Conservation (phyloP, 495 filamentous ascomycete species). For the Hyaloscypha finlandica region DNA sequence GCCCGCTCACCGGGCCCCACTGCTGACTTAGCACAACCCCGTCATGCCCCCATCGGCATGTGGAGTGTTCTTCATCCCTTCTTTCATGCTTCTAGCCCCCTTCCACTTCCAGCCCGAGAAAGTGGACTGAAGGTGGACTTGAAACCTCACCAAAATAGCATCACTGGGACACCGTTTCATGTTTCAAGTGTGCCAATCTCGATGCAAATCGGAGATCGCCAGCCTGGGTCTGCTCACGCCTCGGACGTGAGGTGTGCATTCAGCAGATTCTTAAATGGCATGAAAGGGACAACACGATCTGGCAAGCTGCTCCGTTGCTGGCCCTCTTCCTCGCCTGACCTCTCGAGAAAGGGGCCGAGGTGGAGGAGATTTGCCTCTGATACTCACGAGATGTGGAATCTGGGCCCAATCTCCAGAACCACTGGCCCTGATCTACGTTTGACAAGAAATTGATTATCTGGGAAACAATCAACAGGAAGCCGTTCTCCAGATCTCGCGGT, state of each 20-base stretch:
- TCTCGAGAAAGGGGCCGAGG: neutral
- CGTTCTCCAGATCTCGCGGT: neutral
- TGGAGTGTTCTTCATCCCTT: conserved; percentile 10
- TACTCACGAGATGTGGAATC: neutral
- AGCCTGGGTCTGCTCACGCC: neutral
- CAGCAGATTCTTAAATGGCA: neutral
- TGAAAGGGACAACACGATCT: neutral
- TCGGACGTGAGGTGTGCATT: neutral
- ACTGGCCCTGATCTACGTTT: neutral
- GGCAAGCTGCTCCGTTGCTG: neutral
- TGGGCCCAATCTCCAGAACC: neutral
- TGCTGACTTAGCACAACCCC: neutral
- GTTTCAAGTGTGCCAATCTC: conserved; percentile 6
- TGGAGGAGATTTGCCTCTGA: conserved; percentile 2
- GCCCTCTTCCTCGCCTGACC: neutral
- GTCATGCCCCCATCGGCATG: conserved; percentile 2
- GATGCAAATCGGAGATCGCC: neutral
- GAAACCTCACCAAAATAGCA: conserved; percentile 11
- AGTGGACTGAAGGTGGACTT: conserved; percentile 5
- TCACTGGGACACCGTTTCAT: neutral
- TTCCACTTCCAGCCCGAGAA: conserved; percentile 11
- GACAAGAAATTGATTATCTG: neutral
- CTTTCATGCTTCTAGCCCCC: conserved; percentile 10
- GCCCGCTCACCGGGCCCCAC: neutral
- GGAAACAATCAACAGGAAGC: conserved; percentile 4